Conservation (phyloP, 2,329 filamentous ascomycete species). For the Penicillium sumatraense region DNA sequence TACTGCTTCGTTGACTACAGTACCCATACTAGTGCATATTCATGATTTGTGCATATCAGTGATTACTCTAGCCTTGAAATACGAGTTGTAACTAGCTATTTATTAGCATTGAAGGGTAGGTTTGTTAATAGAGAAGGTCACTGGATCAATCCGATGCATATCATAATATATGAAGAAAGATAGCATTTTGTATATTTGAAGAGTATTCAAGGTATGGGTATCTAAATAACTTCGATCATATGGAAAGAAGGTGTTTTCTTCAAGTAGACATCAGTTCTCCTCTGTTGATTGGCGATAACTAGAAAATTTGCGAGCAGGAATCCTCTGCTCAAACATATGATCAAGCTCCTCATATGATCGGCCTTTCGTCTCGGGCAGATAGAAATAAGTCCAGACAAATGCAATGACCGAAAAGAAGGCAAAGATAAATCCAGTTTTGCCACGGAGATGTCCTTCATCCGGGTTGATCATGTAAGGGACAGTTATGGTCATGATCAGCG, state of each 20-base stretch:
- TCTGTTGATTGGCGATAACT: neutral
- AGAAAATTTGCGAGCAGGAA: neutral
- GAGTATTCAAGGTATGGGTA: too few species aligned
- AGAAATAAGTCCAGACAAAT: neutral
- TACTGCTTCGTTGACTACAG: neutral
- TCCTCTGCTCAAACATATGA: neutral
- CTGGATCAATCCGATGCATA: too few species aligned
- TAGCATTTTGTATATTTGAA: too few species aligned
- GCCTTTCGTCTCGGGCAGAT: neutral
- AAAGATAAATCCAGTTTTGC: slow-evolving; percentile 38
- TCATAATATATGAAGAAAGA: too few species aligned
- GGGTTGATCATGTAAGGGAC: slow-evolving; percentile 17
- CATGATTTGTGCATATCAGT: neutral
- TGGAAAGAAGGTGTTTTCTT: too few species aligned
- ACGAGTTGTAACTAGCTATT: too few species aligned
- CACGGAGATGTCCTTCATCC: slow-evolving; percentile 30
- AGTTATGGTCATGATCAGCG: slow-evolving; percentile 6
- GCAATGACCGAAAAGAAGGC: slow-evolving; percentile 14
- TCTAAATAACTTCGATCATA: too few species aligned
- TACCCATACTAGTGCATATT: too few species aligned
- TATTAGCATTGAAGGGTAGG: too few species aligned
- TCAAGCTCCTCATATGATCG: slow-evolving; percentile 1
- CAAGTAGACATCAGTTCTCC: too few species aligned
- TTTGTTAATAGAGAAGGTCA: too few species aligned
- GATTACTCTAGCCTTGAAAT: too few species aligned